These are phyloP conservation scores for Apocynum venetum DNA, from an alignment of 257 asterid genomes.

Conservation along the genomic window DNA sequence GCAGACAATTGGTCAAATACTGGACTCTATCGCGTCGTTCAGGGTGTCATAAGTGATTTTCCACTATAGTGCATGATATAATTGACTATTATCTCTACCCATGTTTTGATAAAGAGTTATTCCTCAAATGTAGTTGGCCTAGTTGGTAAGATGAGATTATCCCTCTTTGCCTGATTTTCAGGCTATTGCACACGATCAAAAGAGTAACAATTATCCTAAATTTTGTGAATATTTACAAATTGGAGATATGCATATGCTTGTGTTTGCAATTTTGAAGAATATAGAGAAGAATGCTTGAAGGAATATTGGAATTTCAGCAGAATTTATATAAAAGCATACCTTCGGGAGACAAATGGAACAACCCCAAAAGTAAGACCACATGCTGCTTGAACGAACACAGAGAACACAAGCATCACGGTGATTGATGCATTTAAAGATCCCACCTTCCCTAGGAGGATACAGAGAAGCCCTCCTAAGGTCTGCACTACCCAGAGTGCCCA, in stretches of 20 bases:
- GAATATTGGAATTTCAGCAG: neutral
- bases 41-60: no score
- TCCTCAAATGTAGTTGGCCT: no score
- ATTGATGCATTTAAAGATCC: constrained; percentile 51
- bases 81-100: no score
- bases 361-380: constrained; percentile 94
- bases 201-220: no score
- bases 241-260: neutral
- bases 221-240: no score
- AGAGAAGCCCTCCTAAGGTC: constrained; percentile 61
- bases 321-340: constrained; percentile 33
- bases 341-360: constrained; percentile 75
- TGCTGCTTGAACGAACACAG: constrained; percentile 80
- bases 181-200: no score
- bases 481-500: constrained; percentile 79
- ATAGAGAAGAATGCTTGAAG: neutral
- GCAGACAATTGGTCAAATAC: no score
- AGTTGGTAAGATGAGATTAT: no score
- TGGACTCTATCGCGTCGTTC: no score
- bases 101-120: no score
- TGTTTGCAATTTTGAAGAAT: neutral
- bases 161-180: no score
- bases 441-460: constrained; percentile 57
- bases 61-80: no score
- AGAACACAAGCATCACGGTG: constrained; percentile 62